Percentiles rank a stretch among this genome's conserved stretches.
phyloP scores from a whole-genome alignment of 805 yeast genomes.

The Sugiyamaella valdiviana region DNA sequence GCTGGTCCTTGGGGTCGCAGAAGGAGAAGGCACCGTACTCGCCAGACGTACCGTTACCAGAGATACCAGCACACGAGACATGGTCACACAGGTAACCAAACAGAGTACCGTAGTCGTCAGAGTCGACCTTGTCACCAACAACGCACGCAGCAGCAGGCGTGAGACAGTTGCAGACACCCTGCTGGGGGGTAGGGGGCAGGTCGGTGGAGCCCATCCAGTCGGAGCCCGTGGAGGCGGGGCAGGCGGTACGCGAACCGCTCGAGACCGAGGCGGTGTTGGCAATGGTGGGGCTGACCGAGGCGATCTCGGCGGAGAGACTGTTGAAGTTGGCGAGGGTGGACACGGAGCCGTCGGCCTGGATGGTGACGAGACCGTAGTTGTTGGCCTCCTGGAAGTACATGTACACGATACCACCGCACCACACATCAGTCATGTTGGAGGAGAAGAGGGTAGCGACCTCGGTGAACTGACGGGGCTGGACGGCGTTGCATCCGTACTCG shows the following conservation, averaged over 20 bases:
- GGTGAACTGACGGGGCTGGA: slow-evolving; percentile 66
- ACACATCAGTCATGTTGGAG: slow-evolving; percentile 73
- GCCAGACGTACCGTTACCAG: slow-evolving; percentile 57
- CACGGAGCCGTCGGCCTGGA: slow-evolving; percentile 42
- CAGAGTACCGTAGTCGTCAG: slow-evolving; percentile 52
- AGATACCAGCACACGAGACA: slow-evolving; percentile 56
- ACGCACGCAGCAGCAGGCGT: slow-evolving; percentile 51
- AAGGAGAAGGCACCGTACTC: slow-evolving; percentile 65
- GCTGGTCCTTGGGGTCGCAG: slow-evolving; percentile 66
- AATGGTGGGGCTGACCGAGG: slow-evolving; percentile 45
- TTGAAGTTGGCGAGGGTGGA: slow-evolving; percentile 56
- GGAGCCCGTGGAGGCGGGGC: slow-evolving; percentile 44
- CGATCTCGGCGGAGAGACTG: slow-evolving; percentile 50
- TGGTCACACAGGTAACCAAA: slow-evolving; percentile 53
- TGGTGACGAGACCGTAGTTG: slow-evolving; percentile 70
- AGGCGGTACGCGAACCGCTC: slow-evolving; percentile 36
- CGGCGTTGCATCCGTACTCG: slow-evolving; percentile 80
- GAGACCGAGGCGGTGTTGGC: slow-evolving; percentile 37
- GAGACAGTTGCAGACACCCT: slow-evolving; percentile 60
- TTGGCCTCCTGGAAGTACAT: slow-evolving; percentile 85
- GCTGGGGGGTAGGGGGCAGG: slow-evolving; percentile 75
- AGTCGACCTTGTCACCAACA: slow-evolving; percentile 45
- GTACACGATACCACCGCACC: slow-evolving; percentile 93
- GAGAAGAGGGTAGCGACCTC: slow-evolving; percentile 67
- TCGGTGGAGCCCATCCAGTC: slow-evolving; percentile 63